Percentiles rank a stretch among this genome's conserved stretches.
phyloP scores from a whole-genome alignment of 2,329 filamentous ascomycete genomes.

The Arthroderma uncinatum region DNA sequence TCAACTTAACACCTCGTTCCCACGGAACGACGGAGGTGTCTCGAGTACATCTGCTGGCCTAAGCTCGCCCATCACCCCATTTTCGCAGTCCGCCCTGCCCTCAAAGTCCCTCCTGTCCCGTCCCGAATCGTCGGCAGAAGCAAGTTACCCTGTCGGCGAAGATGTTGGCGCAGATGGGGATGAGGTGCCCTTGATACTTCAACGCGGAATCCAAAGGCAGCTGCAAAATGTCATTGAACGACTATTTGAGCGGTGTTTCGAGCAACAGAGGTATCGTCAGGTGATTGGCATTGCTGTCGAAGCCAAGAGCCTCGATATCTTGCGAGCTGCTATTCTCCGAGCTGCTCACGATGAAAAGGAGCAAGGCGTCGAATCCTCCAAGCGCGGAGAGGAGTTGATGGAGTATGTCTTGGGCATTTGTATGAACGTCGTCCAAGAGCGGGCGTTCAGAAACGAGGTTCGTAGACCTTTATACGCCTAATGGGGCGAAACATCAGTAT shows the following conservation, averaged over 20 bases:
- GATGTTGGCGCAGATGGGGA: slow-evolving; percentile 44
- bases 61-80: slow-evolving; percentile 83
- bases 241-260: slow-evolving; percentile 81
- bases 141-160: slow-evolving; percentile 45
- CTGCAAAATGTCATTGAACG: slow-evolving; percentile 76
- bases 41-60: slow-evolving; percentile 55
- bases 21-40: slow-evolving; percentile 53
- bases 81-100: slow-evolving; percentile 84
- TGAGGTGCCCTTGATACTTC: slow-evolving; percentile 53
- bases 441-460: slow-evolving; percentile 64
- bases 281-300: slow-evolving; percentile 96
- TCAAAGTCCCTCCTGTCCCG: slow-evolving; percentile 93
- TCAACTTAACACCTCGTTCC: slow-evolving; percentile 72
- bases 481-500: not conserved
- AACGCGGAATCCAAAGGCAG: slow-evolving; percentile 64
- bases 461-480: slow-evolving; percentile 5
- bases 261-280: slow-evolving; percentile 78
- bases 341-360: slow-evolving; percentile 78
- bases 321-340: slow-evolving; percentile 74
- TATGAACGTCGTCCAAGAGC: slow-evolving; percentile 95
- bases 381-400: slow-evolving; percentile 79
- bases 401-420: slow-evolving; percentile 93
- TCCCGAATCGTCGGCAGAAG: slow-evolving; percentile 51
- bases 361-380: slow-evolving; percentile 44
- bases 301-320: slow-evolving; percentile 78